phyloP scores from a whole-genome alignment of 208 protist species.

The Kentomonas sorsogonicus region DNA sequence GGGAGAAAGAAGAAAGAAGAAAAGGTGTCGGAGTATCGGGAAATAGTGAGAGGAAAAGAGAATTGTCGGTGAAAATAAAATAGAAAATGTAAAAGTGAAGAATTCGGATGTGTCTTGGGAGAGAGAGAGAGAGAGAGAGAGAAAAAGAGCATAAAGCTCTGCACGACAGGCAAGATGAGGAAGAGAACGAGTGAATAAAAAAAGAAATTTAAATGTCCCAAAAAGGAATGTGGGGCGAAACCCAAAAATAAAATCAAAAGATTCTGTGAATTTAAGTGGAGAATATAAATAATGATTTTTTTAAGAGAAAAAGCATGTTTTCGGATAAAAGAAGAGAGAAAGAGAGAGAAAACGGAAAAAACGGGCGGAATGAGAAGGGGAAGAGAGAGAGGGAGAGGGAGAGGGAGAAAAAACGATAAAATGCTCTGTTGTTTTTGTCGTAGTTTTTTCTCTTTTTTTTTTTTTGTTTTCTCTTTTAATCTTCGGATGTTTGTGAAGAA shows the following conservation, averaged over 20 bases:
- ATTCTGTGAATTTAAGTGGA: too few species aligned
- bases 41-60: not conserved
- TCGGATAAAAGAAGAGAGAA: not conserved
- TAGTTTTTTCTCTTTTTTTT: not conserved
- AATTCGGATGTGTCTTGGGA: not conserved
- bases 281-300: too few species aligned
- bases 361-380: not conserved
- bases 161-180: not conserved
- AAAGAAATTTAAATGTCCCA: not conserved
- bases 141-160: not conserved
- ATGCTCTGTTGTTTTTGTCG: not conserved
- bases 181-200: not conserved
- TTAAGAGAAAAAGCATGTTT: too few species aligned
- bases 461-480: not conserved
- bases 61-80: not conserved
- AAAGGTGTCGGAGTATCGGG: not conserved
- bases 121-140: not conserved
- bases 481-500: conserved; percentile 3
- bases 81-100: not conserved
- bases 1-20: too few species aligned
- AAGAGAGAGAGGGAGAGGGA: not conserved
- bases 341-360: conserved; percentile 5
- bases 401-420: not conserved
- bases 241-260: too few species aligned
- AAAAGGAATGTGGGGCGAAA: not conserved